These are phyloP conservation scores for Populus davidiana DNA, from an alignment of 345 rosid species.

Conservation along the genomic window DNA sequence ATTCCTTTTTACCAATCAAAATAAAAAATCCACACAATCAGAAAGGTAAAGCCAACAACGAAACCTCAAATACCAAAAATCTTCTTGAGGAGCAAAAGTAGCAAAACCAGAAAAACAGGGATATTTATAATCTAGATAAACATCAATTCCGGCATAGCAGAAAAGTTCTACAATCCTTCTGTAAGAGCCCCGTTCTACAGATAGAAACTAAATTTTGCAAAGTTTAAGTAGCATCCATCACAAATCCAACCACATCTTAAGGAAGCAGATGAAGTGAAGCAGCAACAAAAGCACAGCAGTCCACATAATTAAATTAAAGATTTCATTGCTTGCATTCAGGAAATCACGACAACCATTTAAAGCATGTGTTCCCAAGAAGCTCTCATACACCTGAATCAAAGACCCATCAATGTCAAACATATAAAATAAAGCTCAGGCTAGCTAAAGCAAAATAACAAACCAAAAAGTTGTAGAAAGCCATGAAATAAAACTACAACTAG, in stretches of 20 bases:
- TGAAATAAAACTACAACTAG: not conserved
- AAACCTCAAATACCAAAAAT: slow-evolving; percentile 5
- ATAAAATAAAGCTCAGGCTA: slow-evolving; percentile 1
- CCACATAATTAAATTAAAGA: slow-evolving; percentile 34
- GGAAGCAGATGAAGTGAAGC: slow-evolving; percentile 34
- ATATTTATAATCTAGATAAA: slow-evolving; percentile 1
- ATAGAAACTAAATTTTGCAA: slow-evolving; percentile 11
- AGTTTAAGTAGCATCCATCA: slow-evolving; percentile 22
- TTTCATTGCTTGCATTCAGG: slow-evolving; percentile 34
- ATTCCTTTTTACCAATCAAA: not conserved
- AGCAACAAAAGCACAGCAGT: slow-evolving; percentile 42
- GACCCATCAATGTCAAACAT: slow-evolving; percentile 23
- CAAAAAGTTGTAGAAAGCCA: not conserved
- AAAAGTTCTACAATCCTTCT: slow-evolving; percentile 12
- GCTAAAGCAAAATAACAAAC: not conserved
- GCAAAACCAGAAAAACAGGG: slow-evolving; percentile 12
- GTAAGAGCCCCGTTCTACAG: slow-evolving; percentile 9
- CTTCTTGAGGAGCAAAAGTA: slow-evolving; percentile 1
- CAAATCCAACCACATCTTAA: slow-evolving; percentile 21
- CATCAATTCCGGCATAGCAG: slow-evolving; percentile 16
- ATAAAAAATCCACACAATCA: not conserved
- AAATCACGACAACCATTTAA: slow-evolving; percentile 37
- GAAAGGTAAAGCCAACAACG: not conserved
- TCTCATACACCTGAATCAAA: slow-evolving; percentile 35
- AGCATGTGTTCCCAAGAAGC: slow-evolving; percentile 37